Base-by-base conservation (phyloP, 176 grass and related monocot species). In the bread wheat (Triticum aestivum) region DNA sequence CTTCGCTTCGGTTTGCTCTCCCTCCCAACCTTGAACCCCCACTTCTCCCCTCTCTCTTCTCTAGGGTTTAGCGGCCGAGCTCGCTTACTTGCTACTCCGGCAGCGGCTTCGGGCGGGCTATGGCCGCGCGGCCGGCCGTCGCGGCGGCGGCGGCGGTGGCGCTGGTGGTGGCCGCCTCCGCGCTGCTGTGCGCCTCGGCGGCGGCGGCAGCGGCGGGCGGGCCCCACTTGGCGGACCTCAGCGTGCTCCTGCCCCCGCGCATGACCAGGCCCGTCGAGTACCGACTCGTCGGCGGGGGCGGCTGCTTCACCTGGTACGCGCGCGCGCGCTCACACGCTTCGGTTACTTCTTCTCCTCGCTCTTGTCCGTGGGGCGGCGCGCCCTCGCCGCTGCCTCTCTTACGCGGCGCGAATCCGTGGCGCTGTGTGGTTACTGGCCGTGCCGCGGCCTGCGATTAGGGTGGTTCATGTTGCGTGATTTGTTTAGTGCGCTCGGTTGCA, bases 201-300 rank as follows among this genome's bases (percentile, higher is more conserved):
- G 26, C 44, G 27, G 70, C 78, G 10, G 27, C 45, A 35, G 67
- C 79, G 29, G 82, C 75, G 6, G 58, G 83, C 49, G 96, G 96
- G 10, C 96, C 96, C 38, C 96, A 94, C 78, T 91, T 98, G 80
- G 89, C 91, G n/a, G 96, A 98, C 75, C 84, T 98, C 58, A 98
- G 94, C 88, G 92, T 98, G 69, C 93, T 98, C 26, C 81, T 98
- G 69, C 93, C 93, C 32, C 90, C 96, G 82, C 93, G 91, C 70
- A 89, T 98, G 91, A 93, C 91, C 30, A 90, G 87, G 38, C 70
- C 91, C n/a, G 90, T 91, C 26, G 88, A 89, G 84, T 95, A 98
- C 86, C 96, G 91, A 27, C 91, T 98, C 77, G 89, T 92, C 41
- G 96, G 93, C 21, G 92, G 88, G 11, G 93, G 88, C 67, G 96